These are phyloP conservation scores for Leccinum subrobustum DNA, from an alignment of 1,284 basidiomycete genomes.

Conservation along the genomic window DNA sequence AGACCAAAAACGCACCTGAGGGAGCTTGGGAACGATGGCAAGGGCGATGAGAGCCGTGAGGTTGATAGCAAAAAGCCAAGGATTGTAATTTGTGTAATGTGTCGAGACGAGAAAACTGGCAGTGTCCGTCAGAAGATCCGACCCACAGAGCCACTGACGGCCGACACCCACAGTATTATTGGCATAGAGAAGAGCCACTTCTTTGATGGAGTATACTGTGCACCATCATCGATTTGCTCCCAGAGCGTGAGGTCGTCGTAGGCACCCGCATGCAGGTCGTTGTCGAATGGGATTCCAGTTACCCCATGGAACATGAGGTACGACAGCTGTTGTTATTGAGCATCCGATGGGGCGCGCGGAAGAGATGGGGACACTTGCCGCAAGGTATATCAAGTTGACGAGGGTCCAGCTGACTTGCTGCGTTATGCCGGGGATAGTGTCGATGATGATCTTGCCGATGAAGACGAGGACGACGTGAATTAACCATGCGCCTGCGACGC, in stretches of 20 bases:
- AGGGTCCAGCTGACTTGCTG: conserved; percentile 91
- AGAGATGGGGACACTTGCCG: conserved; percentile 53
- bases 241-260: conserved; percentile 98
- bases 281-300: conserved; percentile 95
- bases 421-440: conserved; percentile 92
- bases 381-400: conserved; percentile 90
- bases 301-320: conserved; percentile 99
- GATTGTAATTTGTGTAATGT: conserved; percentile 96
- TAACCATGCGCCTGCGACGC: conserved; percentile 84
- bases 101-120: conserved; percentile 93
- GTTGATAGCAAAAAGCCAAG: conserved; percentile 91
- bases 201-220: conserved; percentile 97
- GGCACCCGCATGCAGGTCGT: conserved; percentile 83
- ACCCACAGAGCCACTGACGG: not conserved
- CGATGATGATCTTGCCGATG: conserved; percentile 88
- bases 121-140: not conserved
- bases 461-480: conserved; percentile 95
- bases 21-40: conserved; percentile 94
- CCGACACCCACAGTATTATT: conserved; percentile 75
- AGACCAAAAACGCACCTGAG: conserved; percentile 56
- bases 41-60: conserved; percentile 75
- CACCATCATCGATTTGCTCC: conserved; percentile 99
- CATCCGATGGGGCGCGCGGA: not conserved
- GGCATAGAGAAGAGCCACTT: conserved; percentile 96
- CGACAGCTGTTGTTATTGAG: conserved; percentile 62